Evolutionary conservation across 73 alveolate genomes (phyloP).

Genomic region (Effrenium voratum): DNA sequence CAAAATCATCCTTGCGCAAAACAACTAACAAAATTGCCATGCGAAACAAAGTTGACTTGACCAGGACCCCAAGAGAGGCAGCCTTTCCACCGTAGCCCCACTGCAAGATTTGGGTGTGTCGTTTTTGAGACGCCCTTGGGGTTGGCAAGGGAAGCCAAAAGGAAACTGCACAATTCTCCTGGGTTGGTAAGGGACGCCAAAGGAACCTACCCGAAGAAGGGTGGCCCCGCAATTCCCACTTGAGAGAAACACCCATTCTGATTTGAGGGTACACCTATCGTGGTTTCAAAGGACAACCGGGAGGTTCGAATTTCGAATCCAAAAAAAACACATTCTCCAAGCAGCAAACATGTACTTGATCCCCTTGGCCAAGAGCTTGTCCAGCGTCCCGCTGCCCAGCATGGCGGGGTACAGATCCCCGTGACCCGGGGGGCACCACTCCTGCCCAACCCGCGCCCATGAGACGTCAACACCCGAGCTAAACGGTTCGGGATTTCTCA

Average conservation of each 20-base stretch:
- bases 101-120: too few species aligned
- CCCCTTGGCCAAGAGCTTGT: constrained; percentile 23
- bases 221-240: background rate
- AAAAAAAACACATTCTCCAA: background rate
- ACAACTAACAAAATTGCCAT: background rate
- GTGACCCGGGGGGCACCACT: constrained; percentile 71
- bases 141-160: background rate
- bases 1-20: background rate
- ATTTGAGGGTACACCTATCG: too few species aligned
- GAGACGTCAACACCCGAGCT: too few species aligned
- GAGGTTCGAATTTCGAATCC: background rate
- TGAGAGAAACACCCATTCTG: too few species aligned
- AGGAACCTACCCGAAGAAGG: background rate
- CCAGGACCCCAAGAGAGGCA: background rate
- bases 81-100: too few species aligned
- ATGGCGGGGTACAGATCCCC: constrained; percentile 82
- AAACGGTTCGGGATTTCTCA: too few species aligned
- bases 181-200: background rate
- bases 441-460: too few species aligned
- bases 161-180: background rate
- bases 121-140: too few species aligned
- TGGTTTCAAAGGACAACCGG: too few species aligned
- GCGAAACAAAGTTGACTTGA: background rate
- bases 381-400: constrained; percentile 65
- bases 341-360: constrained; percentile 27